A percentile compares a stretch with the other conserved stretches of the same genome.
These are phyloP conservation scores for Mycena kentingensis DNA, from an alignment of 768 basidiomycete species.

Conservation along the genomic window DNA sequence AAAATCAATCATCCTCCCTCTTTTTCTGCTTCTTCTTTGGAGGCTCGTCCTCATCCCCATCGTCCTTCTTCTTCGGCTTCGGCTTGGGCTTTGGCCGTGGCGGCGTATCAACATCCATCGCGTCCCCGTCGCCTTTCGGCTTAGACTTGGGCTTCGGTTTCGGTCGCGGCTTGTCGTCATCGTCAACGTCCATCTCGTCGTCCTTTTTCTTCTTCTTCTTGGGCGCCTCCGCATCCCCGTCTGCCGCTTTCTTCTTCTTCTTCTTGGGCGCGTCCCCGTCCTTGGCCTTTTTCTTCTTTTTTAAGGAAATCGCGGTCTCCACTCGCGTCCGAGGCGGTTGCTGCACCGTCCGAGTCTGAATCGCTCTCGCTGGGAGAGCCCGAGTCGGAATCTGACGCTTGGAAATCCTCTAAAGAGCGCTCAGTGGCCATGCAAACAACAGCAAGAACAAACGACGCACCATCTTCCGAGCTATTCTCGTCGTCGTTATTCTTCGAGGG, in stretches of 20 bases:
- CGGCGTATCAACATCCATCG: conserved; percentile 39
- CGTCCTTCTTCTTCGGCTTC: conserved; percentile 49
- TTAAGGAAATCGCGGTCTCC: conserved; percentile 68
- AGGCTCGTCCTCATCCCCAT: conserved; percentile 48
- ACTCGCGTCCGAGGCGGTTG: conserved; percentile 83
- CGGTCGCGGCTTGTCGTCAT: conserved; percentile 24
- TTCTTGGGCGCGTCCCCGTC: conserved; percentile 38
- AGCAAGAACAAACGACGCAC: conserved; percentile 35
- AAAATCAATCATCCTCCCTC: conserved; percentile 11
- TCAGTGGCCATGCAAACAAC: background rate
- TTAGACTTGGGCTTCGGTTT: conserved; percentile 51
- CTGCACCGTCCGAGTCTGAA: conserved; percentile 66
- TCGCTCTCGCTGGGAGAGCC: conserved; percentile 86
- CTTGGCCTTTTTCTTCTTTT: conserved; percentile 41
- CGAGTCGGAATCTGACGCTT: conserved; percentile 78
- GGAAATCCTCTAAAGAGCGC: conserved; percentile 76
- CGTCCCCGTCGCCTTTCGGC: conserved; percentile 38
- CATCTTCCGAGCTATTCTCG: conserved; percentile 77
- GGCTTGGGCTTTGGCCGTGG: conserved; percentile 45
- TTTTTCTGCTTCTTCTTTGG: conserved; percentile 78
- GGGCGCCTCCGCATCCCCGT: conserved; percentile 34
- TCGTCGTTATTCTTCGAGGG: conserved; percentile 62
- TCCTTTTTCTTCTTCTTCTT: conserved; percentile 41
- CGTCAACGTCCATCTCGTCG: conserved; percentile 43
- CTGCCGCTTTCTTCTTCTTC: conserved; percentile 47